Evolutionary conservation across 1,284 basidiomycete genomes (phyloP).

Genomic region (Rhizoctonia solani): DNA sequence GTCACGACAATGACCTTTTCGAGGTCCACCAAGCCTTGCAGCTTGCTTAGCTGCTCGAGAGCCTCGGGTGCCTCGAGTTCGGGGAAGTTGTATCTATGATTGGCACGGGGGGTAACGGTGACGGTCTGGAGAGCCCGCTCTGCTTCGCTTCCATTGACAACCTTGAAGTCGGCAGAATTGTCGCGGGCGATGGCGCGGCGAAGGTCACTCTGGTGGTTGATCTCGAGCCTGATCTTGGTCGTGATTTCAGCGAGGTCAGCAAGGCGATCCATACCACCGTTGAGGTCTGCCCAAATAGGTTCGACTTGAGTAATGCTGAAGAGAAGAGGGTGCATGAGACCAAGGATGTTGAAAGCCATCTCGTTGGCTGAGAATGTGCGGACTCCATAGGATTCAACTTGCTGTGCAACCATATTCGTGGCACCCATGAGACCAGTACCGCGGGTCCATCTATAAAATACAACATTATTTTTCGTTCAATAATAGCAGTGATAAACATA

Average conservation of each 20-base stretch:
- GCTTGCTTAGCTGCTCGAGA: constrained; percentile 71
- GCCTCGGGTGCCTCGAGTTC: constrained; percentile 67
- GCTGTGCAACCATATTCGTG: constrained; percentile 93
- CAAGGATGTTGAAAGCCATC: constrained; percentile 99
- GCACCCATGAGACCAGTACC: constrained; percentile 98
- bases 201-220: constrained; percentile 83
- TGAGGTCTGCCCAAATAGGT: constrained; percentile 97
- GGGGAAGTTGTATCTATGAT: constrained; percentile 96
- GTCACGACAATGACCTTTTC: constrained; percentile 96
- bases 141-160: constrained; percentile 87
- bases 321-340: constrained; percentile 97
- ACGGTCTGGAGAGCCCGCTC: constrained; percentile 93
- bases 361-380: constrained; percentile 99
- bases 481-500: constrained; percentile 48
- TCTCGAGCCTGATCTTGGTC: constrained; percentile 76
- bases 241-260: constrained; percentile 94
- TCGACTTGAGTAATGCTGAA: constrained; percentile 99
- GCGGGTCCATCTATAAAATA: constrained; percentile 77
- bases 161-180: constrained; percentile 93
- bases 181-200: constrained; percentile 93
- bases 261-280: constrained; percentile 96
- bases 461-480: constrained; percentile 36
- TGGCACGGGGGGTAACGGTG: constrained; percentile 91
- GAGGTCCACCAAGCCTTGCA: constrained; percentile 88
- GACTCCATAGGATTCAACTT: constrained; percentile 91